Percentiles rank a stretch among this genome's conserved stretches.
These are phyloP conservation scores for Daldinia childiae DNA, from an alignment of 495 filamentous ascomycete species.

Conservation along the genomic window DNA sequence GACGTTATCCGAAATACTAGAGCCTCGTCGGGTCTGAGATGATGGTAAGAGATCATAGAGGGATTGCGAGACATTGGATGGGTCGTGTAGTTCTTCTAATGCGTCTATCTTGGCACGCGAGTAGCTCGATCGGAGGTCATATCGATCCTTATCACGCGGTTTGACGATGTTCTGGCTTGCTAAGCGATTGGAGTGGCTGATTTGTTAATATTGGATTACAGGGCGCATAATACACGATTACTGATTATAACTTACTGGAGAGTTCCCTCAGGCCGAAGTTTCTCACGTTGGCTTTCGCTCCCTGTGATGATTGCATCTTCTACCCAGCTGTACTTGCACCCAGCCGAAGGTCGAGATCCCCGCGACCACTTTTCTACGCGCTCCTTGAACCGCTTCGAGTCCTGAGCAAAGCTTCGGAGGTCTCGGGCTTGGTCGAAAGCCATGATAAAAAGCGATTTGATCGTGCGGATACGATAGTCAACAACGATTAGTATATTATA, in stretches of 20 bases:
- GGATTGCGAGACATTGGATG: slow-evolving; percentile 42
- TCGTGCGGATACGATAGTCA: background rate
- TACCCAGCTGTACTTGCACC: slow-evolving; percentile 29
- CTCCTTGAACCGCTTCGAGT: slow-evolving; percentile 58
- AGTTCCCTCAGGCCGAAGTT: slow-evolving; percentile 44
- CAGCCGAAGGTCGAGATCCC: slow-evolving; percentile 44
- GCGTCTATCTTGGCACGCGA: slow-evolving; percentile 46
- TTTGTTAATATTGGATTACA: slow-evolving; percentile 16
- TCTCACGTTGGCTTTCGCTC: slow-evolving; percentile 44
- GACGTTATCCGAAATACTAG: slow-evolving; percentile 50
- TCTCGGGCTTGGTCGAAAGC: slow-evolving; percentile 51
- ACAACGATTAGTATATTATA: slow-evolving; percentile 8
- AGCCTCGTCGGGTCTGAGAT: slow-evolving; percentile 28
- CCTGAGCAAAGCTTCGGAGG: slow-evolving; percentile 53
- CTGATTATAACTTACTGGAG: slow-evolving; percentile 37
- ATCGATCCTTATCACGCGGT: slow-evolving; percentile 35
- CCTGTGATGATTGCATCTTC: slow-evolving; percentile 22
- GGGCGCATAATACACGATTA: slow-evolving; percentile 18
- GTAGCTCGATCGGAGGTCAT: slow-evolving; percentile 21
- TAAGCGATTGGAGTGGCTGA: slow-evolving; percentile 35
- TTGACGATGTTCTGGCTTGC: slow-evolving; percentile 53
- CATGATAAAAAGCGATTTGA: slow-evolving; percentile 31
- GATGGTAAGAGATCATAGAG: slow-evolving; percentile 44
- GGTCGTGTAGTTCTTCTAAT: slow-evolving; percentile 47
- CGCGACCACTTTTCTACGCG: slow-evolving; percentile 53